Percentiles rank a stretch among this genome's conserved stretches.
phyloP scores from a whole-genome alignment of 305 asterid genomes.

The Andrographis paniculata region DNA sequence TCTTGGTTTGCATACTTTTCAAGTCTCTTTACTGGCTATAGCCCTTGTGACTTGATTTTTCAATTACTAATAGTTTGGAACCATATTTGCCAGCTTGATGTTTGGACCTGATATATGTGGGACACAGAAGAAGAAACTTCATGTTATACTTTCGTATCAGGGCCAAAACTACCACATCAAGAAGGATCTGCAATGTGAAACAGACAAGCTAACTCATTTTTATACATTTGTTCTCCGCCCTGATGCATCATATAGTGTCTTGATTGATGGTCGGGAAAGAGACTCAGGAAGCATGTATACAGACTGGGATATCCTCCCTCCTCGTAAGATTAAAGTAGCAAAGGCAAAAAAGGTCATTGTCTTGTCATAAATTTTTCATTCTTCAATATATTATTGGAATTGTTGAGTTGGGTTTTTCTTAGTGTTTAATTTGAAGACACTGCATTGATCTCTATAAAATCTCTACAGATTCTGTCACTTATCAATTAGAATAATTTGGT shows the following conservation, averaged over 20 bases:
- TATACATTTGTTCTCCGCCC: slow-evolving; percentile 91
- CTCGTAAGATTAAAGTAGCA: slow-evolving; percentile 75
- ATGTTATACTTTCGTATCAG: slow-evolving; percentile 80
- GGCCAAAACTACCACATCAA: slow-evolving; percentile 95
- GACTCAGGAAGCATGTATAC: slow-evolving; percentile 96
- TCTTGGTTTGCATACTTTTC: too few relatives aligned
- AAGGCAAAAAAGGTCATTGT: slow-evolving; percentile 74
- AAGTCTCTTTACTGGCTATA: too few relatives aligned
- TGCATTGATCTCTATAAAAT: too few relatives aligned
- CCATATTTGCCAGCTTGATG: slow-evolving; percentile 44
- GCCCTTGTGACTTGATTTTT: not conserved
- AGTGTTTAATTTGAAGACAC: too few relatives aligned
- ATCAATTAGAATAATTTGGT: too few relatives aligned
- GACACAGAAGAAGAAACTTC: slow-evolving; percentile 90
- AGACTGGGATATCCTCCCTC: slow-evolving; percentile 98
- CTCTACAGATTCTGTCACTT: too few relatives aligned
- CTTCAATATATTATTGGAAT: too few relatives aligned
- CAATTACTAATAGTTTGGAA: not conserved
- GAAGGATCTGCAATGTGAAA: slow-evolving; percentile 92
- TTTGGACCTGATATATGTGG: slow-evolving; percentile 98
- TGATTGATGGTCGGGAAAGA: slow-evolving; percentile 91
- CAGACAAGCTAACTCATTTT: slow-evolving; percentile 91
- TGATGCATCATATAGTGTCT: slow-evolving; percentile 75
- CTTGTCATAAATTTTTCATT: slow-evolving; percentile 3
- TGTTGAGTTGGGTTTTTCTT: too few relatives aligned